phyloP scores from a whole-genome alignment of 192 early-diverging fungal genomes.

The Umbelopsis sp. region DNA sequence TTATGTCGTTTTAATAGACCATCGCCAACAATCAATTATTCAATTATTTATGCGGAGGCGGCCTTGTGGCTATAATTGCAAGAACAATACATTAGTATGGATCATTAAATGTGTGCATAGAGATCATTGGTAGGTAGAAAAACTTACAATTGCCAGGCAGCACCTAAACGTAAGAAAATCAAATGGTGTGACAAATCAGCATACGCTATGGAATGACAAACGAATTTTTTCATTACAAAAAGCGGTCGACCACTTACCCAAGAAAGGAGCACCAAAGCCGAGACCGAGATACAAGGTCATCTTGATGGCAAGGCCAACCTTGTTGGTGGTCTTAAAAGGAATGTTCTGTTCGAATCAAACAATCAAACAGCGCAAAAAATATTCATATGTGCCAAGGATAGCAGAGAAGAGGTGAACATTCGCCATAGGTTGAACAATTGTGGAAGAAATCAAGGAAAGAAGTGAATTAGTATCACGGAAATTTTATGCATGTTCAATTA shows the following conservation, averaged over 20 bases:
- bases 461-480: neutral
- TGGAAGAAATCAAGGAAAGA: neutral
- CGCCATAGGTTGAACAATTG: neutral
- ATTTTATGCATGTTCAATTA: neutral
- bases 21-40: neutral
- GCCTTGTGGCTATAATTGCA: conserved; percentile 37
- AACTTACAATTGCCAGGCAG: conserved; percentile 47
- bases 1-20: conserved; percentile 11
- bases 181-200: neutral
- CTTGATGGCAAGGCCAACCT: conserved; percentile 53
- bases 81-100: neutral
- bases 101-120: neutral
- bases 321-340: conserved; percentile 64
- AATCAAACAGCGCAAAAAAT: neutral
- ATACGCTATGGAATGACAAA: neutral
- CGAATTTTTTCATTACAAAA: neutral
- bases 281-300: conserved; percentile 54
- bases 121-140: neutral
- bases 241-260: conserved; percentile 35
- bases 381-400: neutral
- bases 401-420: neutral
- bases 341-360: conserved; percentile 46
- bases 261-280: conserved; percentile 60
- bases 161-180: conserved; percentile 22
- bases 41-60: conserved; percentile 19